Conservation (phyloP, 192 early-diverging fungal species). For the Diversispora eburnea region DNA sequence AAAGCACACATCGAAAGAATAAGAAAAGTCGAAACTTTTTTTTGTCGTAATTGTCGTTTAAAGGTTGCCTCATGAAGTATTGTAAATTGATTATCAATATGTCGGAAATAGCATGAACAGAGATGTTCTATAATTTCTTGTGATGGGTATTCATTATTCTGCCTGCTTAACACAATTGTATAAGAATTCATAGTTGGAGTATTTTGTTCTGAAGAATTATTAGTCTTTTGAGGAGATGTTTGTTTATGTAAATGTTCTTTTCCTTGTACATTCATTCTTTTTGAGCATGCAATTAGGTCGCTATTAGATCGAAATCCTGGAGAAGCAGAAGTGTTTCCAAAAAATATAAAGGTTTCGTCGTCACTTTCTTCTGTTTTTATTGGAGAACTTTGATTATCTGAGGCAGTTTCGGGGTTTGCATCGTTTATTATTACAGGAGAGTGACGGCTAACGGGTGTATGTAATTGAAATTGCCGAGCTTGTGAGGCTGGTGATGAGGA, state of each 20-base stretch:
- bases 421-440: neutral
- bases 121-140: conserved; percentile 51
- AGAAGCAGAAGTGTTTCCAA: neutral
- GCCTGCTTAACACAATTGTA: neutral
- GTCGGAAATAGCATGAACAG: conserved; percentile 44
- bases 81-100: conserved; percentile 41
- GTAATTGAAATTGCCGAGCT: neutral
- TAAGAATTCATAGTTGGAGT: neutral
- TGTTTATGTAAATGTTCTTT: neutral
- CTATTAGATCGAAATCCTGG: conserved; percentile 6
- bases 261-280: neutral
- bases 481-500: neutral
- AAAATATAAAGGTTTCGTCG: neutral
- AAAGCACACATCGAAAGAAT: conserved; percentile 45
- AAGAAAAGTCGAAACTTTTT: conserved; percentile 45
- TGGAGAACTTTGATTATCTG: neutral
- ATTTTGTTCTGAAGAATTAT: neutral
- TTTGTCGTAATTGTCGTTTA: conserved; percentile 39
- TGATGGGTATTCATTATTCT: conserved; percentile 33
- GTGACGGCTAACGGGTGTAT: neutral
- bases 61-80: conserved; percentile 51
- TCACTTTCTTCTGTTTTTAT: neutral
- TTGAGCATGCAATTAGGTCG: neutral
- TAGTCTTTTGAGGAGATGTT: neutral
- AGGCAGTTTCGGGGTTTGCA: neutral